A percentile compares a stretch with the other conserved stretches of the same genome.
These are phyloP conservation scores for Entomophthora muscae DNA, from an alignment of 371 early-diverging fungal species.

Conservation along the genomic window DNA sequence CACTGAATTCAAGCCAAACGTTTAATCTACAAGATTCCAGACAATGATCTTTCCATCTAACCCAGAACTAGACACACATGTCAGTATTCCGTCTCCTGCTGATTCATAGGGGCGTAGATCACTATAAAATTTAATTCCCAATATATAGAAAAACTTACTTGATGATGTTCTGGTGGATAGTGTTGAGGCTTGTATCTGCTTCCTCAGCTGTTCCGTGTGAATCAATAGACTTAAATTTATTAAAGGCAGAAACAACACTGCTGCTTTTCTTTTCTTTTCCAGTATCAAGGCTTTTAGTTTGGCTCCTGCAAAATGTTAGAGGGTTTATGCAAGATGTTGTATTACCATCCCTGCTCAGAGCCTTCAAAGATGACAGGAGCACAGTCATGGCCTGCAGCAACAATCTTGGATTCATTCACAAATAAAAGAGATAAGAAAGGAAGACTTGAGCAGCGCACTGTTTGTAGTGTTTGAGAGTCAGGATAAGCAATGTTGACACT, in stretches of 20 bases:
- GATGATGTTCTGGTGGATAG: constrained; percentile 90
- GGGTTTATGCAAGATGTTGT: background rate
- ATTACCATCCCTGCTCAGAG: constrained; percentile 44
- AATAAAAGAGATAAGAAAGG: constrained; percentile 68
- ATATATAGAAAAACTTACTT: constrained; percentile 28
- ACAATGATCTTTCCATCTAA: constrained; percentile 83
- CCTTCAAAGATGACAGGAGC: constrained; percentile 61
- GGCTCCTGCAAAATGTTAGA: constrained; percentile 22
- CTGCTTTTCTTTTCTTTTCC: constrained; percentile 36
- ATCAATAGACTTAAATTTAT: constrained; percentile 88
- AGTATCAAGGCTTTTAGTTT: constrained; percentile 52
- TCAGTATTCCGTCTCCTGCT: constrained; percentile 20
- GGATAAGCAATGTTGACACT: constrained; percentile 55
- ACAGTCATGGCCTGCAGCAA: constrained; percentile 89
- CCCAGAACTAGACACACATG: constrained; percentile 62
- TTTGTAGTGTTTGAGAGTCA: constrained; percentile 33
- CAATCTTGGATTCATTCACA: constrained; percentile 51
- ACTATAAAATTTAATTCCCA: constrained; percentile 5
- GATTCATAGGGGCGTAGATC: constrained; percentile 5
- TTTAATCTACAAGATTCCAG: constrained; percentile 30
- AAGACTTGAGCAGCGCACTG: constrained; percentile 41
- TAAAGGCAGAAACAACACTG: constrained; percentile 43
- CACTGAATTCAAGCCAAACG: too few relatives aligned
- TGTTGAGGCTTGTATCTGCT: constrained; percentile 48
- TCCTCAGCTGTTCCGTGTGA: constrained; percentile 34